phyloP scores from a whole-genome alignment of 2,329 filamentous ascomycete genomes.

The Phyllosticta citribraziliensis region DNA sequence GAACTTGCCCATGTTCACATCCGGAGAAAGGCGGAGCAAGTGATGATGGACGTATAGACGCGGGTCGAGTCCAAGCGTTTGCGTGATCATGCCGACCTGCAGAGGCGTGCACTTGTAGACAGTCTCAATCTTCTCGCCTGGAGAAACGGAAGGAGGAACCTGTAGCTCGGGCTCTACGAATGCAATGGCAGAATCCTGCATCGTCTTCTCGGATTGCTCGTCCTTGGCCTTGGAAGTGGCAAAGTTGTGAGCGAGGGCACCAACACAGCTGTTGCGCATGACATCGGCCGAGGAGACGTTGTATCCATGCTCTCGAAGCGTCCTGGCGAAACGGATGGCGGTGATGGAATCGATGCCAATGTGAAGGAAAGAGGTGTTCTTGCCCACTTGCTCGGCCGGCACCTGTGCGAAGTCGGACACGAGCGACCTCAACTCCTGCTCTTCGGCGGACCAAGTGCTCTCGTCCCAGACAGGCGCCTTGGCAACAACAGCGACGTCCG shows the following conservation, averaged over 20 bases:
- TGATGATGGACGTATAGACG: constrained; percentile 34
- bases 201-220: neutral
- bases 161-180: neutral
- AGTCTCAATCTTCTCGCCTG: constrained; percentile 24
- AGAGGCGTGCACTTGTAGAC: constrained; percentile 33
- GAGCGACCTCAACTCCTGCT: constrained; percentile 3
- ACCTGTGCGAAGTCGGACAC: constrained; percentile 19
- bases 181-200: constrained; percentile 1
- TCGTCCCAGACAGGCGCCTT: constrained; percentile 4
- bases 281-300: constrained; percentile 26
- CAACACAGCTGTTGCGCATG: constrained; percentile 24
- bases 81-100: constrained; percentile 37
- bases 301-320: constrained; percentile 20
- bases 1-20: constrained; percentile 23
- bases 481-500: neutral
- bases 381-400: constrained; percentile 14
- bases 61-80: constrained; percentile 70
- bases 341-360: constrained; percentile 27
- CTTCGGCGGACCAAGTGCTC: constrained; percentile 1
- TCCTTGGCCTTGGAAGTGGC: neutral
- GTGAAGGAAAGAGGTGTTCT: constrained; percentile 23
- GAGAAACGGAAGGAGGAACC: constrained; percentile 8
- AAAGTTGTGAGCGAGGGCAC: constrained; percentile 11
- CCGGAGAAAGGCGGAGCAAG: constrained; percentile 22
- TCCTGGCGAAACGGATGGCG: constrained; percentile 25